phyloP scores from a whole-genome alignment of 805 yeast species.

The Candida corydali region DNA sequence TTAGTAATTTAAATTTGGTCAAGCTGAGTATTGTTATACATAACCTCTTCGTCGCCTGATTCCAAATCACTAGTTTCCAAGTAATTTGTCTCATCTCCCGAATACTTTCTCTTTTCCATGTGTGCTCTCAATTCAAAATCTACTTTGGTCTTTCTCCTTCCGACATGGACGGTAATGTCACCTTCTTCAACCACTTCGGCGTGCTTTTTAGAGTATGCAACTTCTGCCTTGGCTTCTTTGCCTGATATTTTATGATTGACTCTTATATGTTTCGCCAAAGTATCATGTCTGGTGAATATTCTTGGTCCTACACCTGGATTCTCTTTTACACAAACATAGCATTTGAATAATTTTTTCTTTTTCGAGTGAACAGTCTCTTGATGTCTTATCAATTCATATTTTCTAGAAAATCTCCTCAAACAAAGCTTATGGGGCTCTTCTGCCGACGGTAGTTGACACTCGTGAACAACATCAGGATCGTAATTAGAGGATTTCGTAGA shows the following conservation, averaged over 20 bases:
- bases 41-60: conserved; percentile 14
- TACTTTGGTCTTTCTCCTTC: conserved; percentile 42
- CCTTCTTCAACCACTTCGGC: conserved; percentile 48
- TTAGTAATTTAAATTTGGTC: conserved; percentile 2
- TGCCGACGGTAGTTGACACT: conserved; percentile 42
- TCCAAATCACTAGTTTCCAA: conserved; percentile 12
- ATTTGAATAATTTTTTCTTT: conserved; percentile 78
- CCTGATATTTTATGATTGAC: conserved; percentile 45
- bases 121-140: conserved; percentile 43
- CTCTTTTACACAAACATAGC: conserved; percentile 79
- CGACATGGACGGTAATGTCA: conserved; percentile 44
- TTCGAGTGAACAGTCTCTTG: conserved; percentile 95
- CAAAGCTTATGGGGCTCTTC: conserved; percentile 39
- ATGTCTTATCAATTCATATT: conserved; percentile 91
- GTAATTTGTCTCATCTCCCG: conserved; percentile 8
- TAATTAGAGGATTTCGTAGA: conserved; percentile 37
- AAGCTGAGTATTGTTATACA: conserved; percentile 7
- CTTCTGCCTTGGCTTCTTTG: conserved; percentile 45
- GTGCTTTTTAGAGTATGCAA: conserved; percentile 41
- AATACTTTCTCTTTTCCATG: conserved; percentile 31
- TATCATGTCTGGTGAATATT: conserved; percentile 92
- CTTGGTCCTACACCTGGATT: conserved; percentile 54
- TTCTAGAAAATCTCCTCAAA: conserved; percentile 45
- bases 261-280: conserved; percentile 81
- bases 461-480: conserved; percentile 45